Percentiles rank a stretch among this genome's conserved stretches.
These are phyloP conservation scores for Quambalaria eucalypti DNA, from an alignment of 1,284 basidiomycete species.

Conservation along the genomic window DNA sequence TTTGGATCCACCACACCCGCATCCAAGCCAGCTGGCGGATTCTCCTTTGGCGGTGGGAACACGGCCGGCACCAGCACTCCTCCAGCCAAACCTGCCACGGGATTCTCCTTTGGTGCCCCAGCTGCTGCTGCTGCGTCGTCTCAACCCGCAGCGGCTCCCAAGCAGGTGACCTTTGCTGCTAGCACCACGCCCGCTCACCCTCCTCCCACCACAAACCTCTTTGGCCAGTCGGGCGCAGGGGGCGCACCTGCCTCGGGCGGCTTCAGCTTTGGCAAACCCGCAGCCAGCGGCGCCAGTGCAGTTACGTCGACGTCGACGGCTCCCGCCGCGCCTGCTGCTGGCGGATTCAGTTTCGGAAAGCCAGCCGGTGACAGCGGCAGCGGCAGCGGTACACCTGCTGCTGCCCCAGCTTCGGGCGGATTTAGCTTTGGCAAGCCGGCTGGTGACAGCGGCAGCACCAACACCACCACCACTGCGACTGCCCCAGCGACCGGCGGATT, in stretches of 20 bases:
- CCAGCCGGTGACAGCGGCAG: conserved; percentile 6
- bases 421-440: too few species aligned
- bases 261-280: background rate
- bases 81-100: background rate
- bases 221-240: too few species aligned
- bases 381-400: background rate
- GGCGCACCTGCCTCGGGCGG: too few species aligned
- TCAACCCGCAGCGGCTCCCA: too few species aligned
- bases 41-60: background rate
- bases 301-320: conserved; percentile 6
- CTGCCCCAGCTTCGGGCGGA: conserved; percentile 4
- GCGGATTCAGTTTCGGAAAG: conserved; percentile 19
- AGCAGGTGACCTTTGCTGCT: too few species aligned
- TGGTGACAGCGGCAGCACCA: too few species aligned
- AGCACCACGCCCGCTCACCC: too few species aligned
- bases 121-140: too few species aligned
- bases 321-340: too few species aligned
- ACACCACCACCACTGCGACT: conserved; percentile 5
- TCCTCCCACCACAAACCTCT: too few species aligned
- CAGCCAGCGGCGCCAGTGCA: conserved; percentile 4
- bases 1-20: conserved; percentile 6
- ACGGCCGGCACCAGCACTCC: background rate
- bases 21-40: background rate
- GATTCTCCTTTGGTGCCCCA: too few species aligned
- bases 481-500: conserved; percentile 1